phyloP scores from a whole-genome alignment of 495 filamentous ascomycete species.

The Lasiosphaeria hispida region DNA sequence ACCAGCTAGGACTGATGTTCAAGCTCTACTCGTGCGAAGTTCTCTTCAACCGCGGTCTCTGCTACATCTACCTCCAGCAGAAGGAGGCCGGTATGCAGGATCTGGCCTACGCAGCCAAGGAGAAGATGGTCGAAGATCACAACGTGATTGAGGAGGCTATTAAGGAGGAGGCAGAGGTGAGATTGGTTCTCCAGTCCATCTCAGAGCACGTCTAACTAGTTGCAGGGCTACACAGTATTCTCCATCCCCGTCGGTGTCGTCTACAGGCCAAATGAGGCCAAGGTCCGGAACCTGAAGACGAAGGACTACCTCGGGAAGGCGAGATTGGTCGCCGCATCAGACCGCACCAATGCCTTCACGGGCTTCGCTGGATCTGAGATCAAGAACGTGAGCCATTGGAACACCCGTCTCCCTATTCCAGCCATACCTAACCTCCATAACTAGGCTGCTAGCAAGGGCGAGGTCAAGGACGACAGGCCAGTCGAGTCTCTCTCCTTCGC shows the following conservation, averaged over 20 bases:
- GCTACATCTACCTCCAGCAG: conserved; percentile 95
- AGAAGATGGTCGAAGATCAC: conserved; percentile 92
- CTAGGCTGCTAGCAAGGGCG: conserved; percentile 8
- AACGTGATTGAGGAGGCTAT: conserved; percentile 98
- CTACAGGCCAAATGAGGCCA: conserved; percentile 94
- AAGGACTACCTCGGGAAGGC: conserved; percentile 98
- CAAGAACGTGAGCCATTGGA: conserved; percentile 51
- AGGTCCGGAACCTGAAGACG: conserved; percentile 95
- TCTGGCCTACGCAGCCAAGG: conserved; percentile 86
- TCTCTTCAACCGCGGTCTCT: conserved; percentile 94
- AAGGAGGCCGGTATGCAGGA: conserved; percentile 88
- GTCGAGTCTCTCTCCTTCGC: conserved; percentile 82
- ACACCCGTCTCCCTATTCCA: background rate
- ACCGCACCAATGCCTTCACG: conserved; percentile 70
- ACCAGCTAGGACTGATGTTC: conserved; percentile 92
- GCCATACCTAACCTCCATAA: conserved; percentile 24
- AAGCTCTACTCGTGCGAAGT: conserved; percentile 97
- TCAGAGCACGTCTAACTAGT: conserved; percentile 25
- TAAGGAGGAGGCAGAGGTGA: conserved; percentile 83
- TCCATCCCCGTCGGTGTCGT: conserved; percentile 95
- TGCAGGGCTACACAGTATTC: conserved; percentile 95
- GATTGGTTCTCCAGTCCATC: conserved; percentile 13
- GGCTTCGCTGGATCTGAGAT: conserved; percentile 74
- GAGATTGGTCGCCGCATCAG: conserved; percentile 86
- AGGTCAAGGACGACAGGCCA: conserved; percentile 67